Conservation (phyloP, 208 protist genomes). For the Phytomonas francai region DNA sequence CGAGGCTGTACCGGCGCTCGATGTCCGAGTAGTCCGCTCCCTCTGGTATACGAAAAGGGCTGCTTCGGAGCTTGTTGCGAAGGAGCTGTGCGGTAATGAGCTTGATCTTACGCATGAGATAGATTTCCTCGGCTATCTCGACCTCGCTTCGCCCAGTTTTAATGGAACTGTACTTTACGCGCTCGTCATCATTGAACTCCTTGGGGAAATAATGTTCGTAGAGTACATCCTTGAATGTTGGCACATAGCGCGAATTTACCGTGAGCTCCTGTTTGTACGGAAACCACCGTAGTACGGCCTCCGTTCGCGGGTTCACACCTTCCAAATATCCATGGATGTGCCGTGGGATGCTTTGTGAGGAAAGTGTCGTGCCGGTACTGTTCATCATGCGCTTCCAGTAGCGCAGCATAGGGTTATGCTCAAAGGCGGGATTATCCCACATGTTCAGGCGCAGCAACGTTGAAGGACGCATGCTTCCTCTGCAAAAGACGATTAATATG, state of each 20-base stretch:
- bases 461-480: slow-evolving; percentile 16
- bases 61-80: slow-evolving; percentile 67
- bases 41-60: slow-evolving; percentile 65
- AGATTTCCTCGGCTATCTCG: slow-evolving; percentile 82
- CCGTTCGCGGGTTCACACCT: slow-evolving; percentile 51
- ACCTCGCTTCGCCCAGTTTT: slow-evolving; percentile 68
- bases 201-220: slow-evolving; percentile 80
- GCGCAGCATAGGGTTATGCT: slow-evolving; percentile 69
- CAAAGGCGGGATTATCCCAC: slow-evolving; percentile 75
- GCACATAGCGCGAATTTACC: slow-evolving; percentile 65
- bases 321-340: slow-evolving; percentile 87
- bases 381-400: slow-evolving; percentile 87
- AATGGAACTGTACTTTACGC: slow-evolving; percentile 75
- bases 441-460: slow-evolving; percentile 40
- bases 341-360: slow-evolving; percentile 71
- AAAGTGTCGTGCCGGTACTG: slow-evolving; percentile 57
- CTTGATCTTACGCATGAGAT: slow-evolving; percentile 84
- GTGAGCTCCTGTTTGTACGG: slow-evolving; percentile 87
- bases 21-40: slow-evolving; percentile 79
- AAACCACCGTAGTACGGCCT: slow-evolving; percentile 71
- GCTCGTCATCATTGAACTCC: slow-evolving; percentile 71
- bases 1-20: slow-evolving; percentile 73
- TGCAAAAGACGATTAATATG: background rate
- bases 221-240: slow-evolving; percentile 66
- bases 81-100: slow-evolving; percentile 73